Evolutionary conservation across 331 rosid species (phyloP).

Genomic region (Malus hybrid): DNA sequence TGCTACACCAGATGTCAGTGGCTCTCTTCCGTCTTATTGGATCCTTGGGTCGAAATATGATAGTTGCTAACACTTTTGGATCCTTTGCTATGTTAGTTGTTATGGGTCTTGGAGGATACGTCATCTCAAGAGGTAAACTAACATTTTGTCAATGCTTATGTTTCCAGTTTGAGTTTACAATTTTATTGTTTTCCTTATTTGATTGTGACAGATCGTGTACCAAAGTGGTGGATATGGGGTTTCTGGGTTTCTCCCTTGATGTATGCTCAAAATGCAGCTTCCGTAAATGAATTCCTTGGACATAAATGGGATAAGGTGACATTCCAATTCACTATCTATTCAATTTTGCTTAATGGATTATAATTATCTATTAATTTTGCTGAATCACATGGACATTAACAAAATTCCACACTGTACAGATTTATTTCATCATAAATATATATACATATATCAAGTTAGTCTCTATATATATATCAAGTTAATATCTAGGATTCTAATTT

Average conservation of each 20-base stretch:
- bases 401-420: neutral
- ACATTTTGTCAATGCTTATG: conserved; percentile 12
- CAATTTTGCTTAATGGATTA: neutral
- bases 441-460: neutral
- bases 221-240: conserved; percentile 99
- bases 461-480: too few species aligned
- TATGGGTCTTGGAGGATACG: conserved; percentile 95
- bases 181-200: conserved; percentile 16
- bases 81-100: conserved; percentile 98
- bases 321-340: neutral
- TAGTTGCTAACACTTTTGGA: conserved; percentile 94
- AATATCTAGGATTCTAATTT: neutral
- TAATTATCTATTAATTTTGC: neutral
- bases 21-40: conserved; percentile 95
- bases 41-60: conserved; percentile 97
- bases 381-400: neutral
- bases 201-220: conserved; percentile 58
- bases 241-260: conserved; percentile 97
- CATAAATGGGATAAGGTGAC: conserved; percentile 94
- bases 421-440: too few species aligned
- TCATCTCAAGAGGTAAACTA: conserved; percentile 72
- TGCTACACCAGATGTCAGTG: conserved; percentile 95
- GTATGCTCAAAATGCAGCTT: conserved; percentile 93
- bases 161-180: neutral
- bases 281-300: conserved; percentile 93